Conservation (phyloP, 2,329 filamentous ascomycete genomes). For the Claviceps quebecensis region DNA sequence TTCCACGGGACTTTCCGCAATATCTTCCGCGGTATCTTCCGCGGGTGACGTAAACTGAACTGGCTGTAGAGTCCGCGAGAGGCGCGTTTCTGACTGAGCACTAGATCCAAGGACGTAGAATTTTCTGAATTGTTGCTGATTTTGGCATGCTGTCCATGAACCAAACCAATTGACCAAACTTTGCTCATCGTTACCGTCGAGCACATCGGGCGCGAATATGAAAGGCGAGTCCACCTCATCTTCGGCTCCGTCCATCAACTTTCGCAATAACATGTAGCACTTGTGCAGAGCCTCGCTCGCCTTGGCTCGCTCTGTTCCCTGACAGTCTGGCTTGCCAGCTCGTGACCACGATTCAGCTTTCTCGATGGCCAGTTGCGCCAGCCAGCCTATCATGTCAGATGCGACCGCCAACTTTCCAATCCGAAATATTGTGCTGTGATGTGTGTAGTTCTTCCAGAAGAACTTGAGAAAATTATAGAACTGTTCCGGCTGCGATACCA, state of each 20-base stretch:
- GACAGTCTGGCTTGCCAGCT: background rate
- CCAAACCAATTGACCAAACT: constrained; percentile 50
- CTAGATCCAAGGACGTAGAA: constrained; percentile 42
- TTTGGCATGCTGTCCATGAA: constrained; percentile 36
- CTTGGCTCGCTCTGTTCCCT: constrained; percentile 1
- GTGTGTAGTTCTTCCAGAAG: constrained; percentile 15
- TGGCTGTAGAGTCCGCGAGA: constrained; percentile 12
- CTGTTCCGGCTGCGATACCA: constrained; percentile 23
- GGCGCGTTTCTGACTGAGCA: constrained; percentile 7
- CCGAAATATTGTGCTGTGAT: constrained; percentile 4
- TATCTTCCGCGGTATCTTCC: too few species aligned
- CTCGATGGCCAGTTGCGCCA: constrained; percentile 14
- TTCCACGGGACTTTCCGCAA: too few species aligned
- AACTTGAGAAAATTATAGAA: constrained; percentile 23
- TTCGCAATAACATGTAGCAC: constrained; percentile 9
- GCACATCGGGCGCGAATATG: constrained; percentile 29
- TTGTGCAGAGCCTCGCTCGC: constrained; percentile 12
- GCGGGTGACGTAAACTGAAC: background rate
- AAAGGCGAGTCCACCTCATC: constrained; percentile 18
- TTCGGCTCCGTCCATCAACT: constrained; percentile 8
- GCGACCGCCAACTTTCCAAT: constrained; percentile 17
- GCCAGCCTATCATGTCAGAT: constrained; percentile 16
- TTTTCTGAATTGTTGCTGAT: constrained; percentile 35
- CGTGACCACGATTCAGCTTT: constrained; percentile 6
- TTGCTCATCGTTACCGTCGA: constrained; percentile 47